Evolutionary conservation across 345 rosid species (phyloP), one percentile per base, ranked within the genome.

Genomic region (Raphanus sativus): DNA sequence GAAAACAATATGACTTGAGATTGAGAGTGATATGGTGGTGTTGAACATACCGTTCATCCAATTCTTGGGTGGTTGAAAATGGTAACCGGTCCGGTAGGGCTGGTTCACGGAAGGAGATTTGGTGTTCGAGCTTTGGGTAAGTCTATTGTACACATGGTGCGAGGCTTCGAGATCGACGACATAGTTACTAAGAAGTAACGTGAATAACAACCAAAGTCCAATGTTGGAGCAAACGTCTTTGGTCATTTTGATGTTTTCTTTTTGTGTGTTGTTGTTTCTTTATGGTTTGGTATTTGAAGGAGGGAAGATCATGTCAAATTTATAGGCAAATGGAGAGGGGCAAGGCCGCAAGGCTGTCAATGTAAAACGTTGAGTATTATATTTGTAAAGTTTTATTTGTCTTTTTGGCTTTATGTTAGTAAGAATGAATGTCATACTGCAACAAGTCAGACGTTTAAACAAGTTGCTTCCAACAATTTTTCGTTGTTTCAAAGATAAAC

Each of bases 41-140:
- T 34, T 4, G 11, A 26, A 40, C 26, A 10, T 84, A 86, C 93
- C 97, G 83, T 87, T 91, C 81, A 89, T 89, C 93, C 97, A 91
- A 52, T 91, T 89, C 77, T 84, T 85, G 1, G 87, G 87, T 11
- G 93, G 90, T 70, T 91, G 93, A 32, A 91, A 91, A 76, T 91
- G 93, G 38, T 62, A 91, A 45, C 80, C 87, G 75, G 93, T 86
- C 77, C 92, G 84, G 68, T 89, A 87, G 11, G 89, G 89, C 70
- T 89, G 93, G 26, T 29, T 72, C 56, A 62, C 1, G 6, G 80
- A 1, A 38, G 82, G 50, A 61, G 83, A 48, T 45, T 81, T 76
- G 64, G 30, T 74, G 69, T 36, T 68, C 52, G 71, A 40, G 66
- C 16, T 74, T 74, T 74, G 73, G 8, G 25, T 38, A 56, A 80